A percentile compares a stretch with the other conserved stretches of the same genome.
Conservation (phyloP, 176 grass and related monocot species). For the Oryza officinalis region DNA sequence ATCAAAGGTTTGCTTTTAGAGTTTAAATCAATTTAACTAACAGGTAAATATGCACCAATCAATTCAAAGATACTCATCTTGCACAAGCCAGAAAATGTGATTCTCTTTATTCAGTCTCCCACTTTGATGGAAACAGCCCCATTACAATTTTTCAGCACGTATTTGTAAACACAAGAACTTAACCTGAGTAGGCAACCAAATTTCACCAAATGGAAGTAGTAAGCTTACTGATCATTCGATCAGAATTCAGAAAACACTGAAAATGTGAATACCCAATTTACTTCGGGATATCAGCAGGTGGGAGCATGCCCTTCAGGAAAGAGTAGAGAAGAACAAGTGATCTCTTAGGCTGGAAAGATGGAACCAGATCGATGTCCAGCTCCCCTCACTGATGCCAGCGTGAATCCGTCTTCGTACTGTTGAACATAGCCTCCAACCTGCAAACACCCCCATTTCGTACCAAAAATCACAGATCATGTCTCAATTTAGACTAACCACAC, state of each 20-base stretch:
- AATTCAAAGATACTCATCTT: neutral
- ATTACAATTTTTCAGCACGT: neutral
- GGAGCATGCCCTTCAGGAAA: slow-evolving; percentile 49
- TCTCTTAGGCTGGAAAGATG: slow-evolving; percentile 47
- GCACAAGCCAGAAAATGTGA: neutral
- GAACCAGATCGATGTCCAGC: slow-evolving; percentile 54
- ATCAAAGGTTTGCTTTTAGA: no score
- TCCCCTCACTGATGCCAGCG: slow-evolving; percentile 49
- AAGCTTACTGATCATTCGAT: neutral
- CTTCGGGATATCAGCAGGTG: slow-evolving; percentile 34
- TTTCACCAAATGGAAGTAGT: neutral
- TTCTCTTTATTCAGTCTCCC: neutral
- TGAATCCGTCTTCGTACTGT: slow-evolving; percentile 43
- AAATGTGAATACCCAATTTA: neutral
- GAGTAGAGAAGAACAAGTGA: slow-evolving; percentile 44
- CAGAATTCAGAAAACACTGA: neutral
- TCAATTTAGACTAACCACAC: neutral
- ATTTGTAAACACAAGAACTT: neutral
- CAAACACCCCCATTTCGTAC: neutral
- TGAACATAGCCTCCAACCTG: slow-evolving; percentile 59
- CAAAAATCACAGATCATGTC: no score
- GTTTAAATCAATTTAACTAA: neutral
- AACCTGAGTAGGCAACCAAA: neutral
- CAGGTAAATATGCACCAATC: neutral
- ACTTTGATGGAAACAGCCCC: neutral